Conservation (phyloP, 139 green algal genomes). For the Diplosphaera chodatii region DNA sequence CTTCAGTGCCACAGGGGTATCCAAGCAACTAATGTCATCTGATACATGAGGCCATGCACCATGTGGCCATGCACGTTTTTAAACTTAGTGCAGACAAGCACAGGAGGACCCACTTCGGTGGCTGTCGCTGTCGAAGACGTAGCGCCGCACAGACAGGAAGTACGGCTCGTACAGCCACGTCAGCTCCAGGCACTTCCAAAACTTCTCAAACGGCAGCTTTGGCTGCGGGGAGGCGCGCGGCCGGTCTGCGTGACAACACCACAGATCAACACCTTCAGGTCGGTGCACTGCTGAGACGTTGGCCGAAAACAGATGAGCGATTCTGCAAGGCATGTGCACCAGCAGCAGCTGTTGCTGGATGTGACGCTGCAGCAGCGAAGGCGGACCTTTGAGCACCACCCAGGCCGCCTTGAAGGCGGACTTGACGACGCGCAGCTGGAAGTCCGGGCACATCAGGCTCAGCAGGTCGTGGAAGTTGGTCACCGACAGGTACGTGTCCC, state of each 20-base stretch:
- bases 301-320: too few relatives aligned
- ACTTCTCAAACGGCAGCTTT: background rate
- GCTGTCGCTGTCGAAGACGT: conserved; percentile 17
- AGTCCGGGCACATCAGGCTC: conserved; percentile 12
- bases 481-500: conserved; percentile 4
- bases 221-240: background rate
- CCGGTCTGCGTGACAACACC: background rate
- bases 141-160: conserved; percentile 13
- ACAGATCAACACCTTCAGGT: too few relatives aligned
- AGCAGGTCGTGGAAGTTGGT: conserved; percentile 20
- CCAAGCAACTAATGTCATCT: too few relatives aligned
- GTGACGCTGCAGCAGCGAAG: too few relatives aligned
- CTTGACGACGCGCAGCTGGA: conserved; percentile 13
- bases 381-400: conserved; percentile 2
- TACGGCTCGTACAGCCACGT: conserved; percentile 16
- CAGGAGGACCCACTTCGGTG: background rate
- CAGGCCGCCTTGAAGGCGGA: conserved; percentile 20
- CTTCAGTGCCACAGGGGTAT: too few relatives aligned
- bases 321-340: too few relatives aligned
- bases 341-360: too few relatives aligned
- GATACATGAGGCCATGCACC: too few relatives aligned
- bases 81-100: too few relatives aligned
- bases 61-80: too few relatives aligned
- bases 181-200: conserved; percentile 7
- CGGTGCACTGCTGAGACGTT: too few relatives aligned